These are phyloP conservation scores for Xylaria cubensis DNA, from an alignment of 495 filamentous ascomycete species.

Conservation along the genomic window DNA sequence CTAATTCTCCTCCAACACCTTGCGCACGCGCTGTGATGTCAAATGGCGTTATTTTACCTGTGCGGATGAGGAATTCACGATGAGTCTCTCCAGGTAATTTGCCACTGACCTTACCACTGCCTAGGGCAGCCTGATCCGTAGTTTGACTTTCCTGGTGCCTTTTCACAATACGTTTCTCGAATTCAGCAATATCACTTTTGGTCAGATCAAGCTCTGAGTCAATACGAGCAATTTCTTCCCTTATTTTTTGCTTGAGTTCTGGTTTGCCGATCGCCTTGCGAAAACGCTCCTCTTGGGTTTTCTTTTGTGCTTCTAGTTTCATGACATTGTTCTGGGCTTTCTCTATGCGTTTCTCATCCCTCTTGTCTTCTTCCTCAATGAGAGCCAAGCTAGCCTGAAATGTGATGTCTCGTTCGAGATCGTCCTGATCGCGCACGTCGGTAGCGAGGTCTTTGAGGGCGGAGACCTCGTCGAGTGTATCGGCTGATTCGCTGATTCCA, in stretches of 20 bases:
- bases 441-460: slow-evolving; percentile 72
- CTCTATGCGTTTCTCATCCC: slow-evolving; percentile 84
- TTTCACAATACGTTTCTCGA: slow-evolving; percentile 77
- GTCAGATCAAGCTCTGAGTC: slow-evolving; percentile 65
- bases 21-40: slow-evolving; percentile 68
- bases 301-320: slow-evolving; percentile 52
- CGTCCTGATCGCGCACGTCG: slow-evolving; percentile 82
- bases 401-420: slow-evolving; percentile 78
- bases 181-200: slow-evolving; percentile 75
- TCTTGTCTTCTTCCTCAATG: slow-evolving; percentile 82
- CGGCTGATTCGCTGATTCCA: background rate
- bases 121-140: slow-evolving; percentile 49
- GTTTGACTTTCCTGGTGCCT: slow-evolving; percentile 61
- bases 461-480: slow-evolving; percentile 59
- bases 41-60: slow-evolving; percentile 97
- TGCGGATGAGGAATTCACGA: slow-evolving; percentile 89
- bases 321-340: slow-evolving; percentile 70
- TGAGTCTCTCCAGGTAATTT: slow-evolving; percentile 79
- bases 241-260: slow-evolving; percentile 51
- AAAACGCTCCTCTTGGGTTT: slow-evolving; percentile 51
- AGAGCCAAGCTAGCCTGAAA: slow-evolving; percentile 77
- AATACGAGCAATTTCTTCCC: slow-evolving; percentile 68
- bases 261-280: slow-evolving; percentile 47
- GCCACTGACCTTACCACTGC: slow-evolving; percentile 47
- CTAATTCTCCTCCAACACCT: slow-evolving; percentile 66